These are phyloP conservation scores for Venturia pyrina DNA, from an alignment of 2,329 filamentous ascomycete species.

Conservation along the genomic window DNA sequence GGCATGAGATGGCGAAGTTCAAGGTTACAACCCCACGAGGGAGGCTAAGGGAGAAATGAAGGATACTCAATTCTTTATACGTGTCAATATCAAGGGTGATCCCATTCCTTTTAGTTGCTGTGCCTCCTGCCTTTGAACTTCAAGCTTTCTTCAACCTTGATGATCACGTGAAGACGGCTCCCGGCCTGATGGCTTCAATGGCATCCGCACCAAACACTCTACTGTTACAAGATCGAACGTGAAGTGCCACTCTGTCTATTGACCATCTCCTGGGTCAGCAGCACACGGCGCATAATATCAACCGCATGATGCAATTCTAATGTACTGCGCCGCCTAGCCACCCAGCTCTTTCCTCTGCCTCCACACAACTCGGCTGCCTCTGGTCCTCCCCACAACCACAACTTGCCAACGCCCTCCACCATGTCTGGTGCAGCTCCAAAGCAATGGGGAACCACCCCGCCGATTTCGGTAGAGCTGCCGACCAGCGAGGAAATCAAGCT, in stretches of 20 bases:
- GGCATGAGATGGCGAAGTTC: not conserved
- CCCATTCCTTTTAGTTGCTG: not conserved
- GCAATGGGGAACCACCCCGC: conserved; percentile 67
- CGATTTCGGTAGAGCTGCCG: conserved; percentile 69
- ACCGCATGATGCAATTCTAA: not conserved
- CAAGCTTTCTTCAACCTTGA: no score
- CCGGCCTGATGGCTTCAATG: no score
- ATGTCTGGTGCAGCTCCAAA: conserved; percentile 6
- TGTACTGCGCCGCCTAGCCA: not conserved
- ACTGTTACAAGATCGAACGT: not conserved
- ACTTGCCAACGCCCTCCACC: not conserved
- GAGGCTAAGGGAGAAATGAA: not conserved
- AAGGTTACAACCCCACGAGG: not conserved
- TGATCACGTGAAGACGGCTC: no score
- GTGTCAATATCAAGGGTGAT: not conserved
- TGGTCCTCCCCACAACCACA: not conserved
- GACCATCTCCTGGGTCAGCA: not conserved
- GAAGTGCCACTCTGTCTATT: not conserved
- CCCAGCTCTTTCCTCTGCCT: not conserved
- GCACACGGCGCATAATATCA: not conserved
- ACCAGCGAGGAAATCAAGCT: conserved; percentile 66
- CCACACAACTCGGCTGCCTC: not conserved
- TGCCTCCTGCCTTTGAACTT: not conserved
- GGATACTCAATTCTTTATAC: not conserved
- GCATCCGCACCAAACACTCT: not conserved